phyloP scores from a whole-genome alignment of 139 green algal genomes.

The Picochlorum sp. region DNA sequence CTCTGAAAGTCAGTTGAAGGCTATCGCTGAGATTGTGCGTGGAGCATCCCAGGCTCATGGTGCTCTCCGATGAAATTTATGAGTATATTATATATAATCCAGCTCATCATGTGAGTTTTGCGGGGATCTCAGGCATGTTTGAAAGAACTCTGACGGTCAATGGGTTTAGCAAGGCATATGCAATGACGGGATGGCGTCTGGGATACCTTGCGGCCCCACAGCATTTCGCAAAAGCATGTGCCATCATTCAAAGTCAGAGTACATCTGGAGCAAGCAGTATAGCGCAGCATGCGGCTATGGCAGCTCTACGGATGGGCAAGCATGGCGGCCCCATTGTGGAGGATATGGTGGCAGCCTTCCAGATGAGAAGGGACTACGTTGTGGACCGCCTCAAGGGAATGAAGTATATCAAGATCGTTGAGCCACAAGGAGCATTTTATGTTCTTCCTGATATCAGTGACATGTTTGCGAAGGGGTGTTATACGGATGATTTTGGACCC shows the following conservation, averaged over 20 bases:
- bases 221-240: slow-evolving; percentile 67
- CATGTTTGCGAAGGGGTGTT: slow-evolving; percentile 58
- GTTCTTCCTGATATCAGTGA: slow-evolving; percentile 77
- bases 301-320: slow-evolving; percentile 73
- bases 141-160: slow-evolving; percentile 95
- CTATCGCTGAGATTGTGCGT: slow-evolving; percentile 74
- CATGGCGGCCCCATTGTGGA: slow-evolving; percentile 60
- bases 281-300: slow-evolving; percentile 80
- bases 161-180: slow-evolving; percentile 91
- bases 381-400: slow-evolving; percentile 58
- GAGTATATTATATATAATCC: slow-evolving; percentile 93
- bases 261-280: slow-evolving; percentile 74
- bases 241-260: slow-evolving; percentile 82
- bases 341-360: slow-evolving; percentile 80
- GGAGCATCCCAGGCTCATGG: slow-evolving; percentile 81
- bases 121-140: slow-evolving; percentile 73
- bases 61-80: slow-evolving; percentile 80
- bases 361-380: slow-evolving; percentile 63
- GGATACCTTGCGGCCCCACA: slow-evolving; percentile 89
- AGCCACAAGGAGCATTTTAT: slow-evolving; percentile 89
- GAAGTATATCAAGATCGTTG: slow-evolving; percentile 54
- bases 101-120: slow-evolving; percentile 75
- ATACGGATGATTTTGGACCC: slow-evolving; percentile 56
- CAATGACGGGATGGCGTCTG: slow-evolving; percentile 88
- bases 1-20: slow-evolving; percentile 46